Evolutionary conservation across 176 grass and related monocot genomes (phyloP), one percentile per base, ranked within the genome.

Genomic region (Aegilops longissima): DNA sequence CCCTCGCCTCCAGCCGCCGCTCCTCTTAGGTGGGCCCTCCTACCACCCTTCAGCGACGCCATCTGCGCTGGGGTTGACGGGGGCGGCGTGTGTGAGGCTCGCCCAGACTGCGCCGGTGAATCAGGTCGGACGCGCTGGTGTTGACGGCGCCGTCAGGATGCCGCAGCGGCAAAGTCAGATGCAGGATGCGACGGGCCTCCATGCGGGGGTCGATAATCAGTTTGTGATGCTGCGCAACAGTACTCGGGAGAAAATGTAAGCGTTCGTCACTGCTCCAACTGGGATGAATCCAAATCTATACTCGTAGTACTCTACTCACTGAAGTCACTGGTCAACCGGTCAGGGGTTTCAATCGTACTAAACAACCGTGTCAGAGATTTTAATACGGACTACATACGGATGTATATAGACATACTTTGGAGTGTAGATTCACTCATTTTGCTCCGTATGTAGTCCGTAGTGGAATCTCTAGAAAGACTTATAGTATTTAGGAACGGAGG

Each of bases 201-300:
- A 2, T 6, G 18, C 18, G 18, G 18, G 1, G 2, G 54, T 58
- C 18, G 92, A 97, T 10, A 8, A 47, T 23, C 82, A 95, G 8
- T 85, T 93, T 58, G 39, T 72, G 9, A 40, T 62, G 9, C 1
- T 84, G n/a, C 93, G 95, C 14, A 49, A 9, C 25, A 16, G 0
- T 38, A 91, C 95, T 89, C 89, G 83, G 2, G 14, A 83, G 0
- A 89, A 74, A 78, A 95, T 97, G 95, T 95, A 91, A 91, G 86
- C 7, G 17, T 38, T 65, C 44, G 12, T 76, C 85, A 65, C 69
- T 90, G 30, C 36, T 84, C 47, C 47, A 51, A 51, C 47, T 51
- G 13, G 16, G 18, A 54, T 54, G 51, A 18, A 54, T 54, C 16
- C 5, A 54, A 52, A 54, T 54, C 51, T 54, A 18, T 54, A 17